Evolutionary conservation across 805 yeast species (phyloP).

Genomic region (Kuraishia hungarica): DNA sequence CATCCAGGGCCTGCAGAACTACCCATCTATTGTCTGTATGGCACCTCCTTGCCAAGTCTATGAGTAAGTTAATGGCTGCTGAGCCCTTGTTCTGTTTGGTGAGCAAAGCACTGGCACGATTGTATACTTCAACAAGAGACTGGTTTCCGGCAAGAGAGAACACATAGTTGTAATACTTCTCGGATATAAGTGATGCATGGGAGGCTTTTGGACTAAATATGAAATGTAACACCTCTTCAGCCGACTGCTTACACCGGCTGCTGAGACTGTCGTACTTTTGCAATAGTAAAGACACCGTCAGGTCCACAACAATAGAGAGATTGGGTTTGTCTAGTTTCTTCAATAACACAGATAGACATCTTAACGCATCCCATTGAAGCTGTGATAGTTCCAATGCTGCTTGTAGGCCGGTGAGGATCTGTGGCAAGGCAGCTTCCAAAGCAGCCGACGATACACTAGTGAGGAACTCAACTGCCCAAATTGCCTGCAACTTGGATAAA

Average conservation of each 20-base stretch:
- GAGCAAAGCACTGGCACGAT: neutral
- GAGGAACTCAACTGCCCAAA: conserved; percentile 66
- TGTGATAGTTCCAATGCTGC: conserved; percentile 60
- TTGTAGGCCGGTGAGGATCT: conserved; percentile 78
- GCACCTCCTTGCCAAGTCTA: conserved; percentile 47
- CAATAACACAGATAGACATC: conserved; percentile 61
- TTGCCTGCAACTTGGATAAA: conserved; percentile 60
- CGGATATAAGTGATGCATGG: conserved; percentile 22
- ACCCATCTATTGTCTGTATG: conserved; percentile 61
- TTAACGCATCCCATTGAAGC: conserved; percentile 52
- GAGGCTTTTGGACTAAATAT: conserved; percentile 24
- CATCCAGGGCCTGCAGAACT: conserved; percentile 62
- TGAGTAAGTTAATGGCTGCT: conserved; percentile 24
- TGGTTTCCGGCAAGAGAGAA: conserved; percentile 41
- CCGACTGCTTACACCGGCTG: conserved; percentile 37
- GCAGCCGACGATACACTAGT: conserved; percentile 44
- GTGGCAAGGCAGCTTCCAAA: conserved; percentile 68
- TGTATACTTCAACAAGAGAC: conserved; percentile 6
- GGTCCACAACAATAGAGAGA: conserved; percentile 60
- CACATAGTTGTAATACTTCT: conserved; percentile 40
- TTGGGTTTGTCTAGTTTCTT: conserved; percentile 46
- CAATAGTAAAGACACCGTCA: conserved; percentile 62
- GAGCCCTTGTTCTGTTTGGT: neutral
- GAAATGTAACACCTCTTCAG: conserved; percentile 38
- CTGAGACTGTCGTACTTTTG: conserved; percentile 57